Base-by-base conservation (phyloP, 2,329 filamentous ascomycete genomes). In the Seiridium unicorne region DNA sequence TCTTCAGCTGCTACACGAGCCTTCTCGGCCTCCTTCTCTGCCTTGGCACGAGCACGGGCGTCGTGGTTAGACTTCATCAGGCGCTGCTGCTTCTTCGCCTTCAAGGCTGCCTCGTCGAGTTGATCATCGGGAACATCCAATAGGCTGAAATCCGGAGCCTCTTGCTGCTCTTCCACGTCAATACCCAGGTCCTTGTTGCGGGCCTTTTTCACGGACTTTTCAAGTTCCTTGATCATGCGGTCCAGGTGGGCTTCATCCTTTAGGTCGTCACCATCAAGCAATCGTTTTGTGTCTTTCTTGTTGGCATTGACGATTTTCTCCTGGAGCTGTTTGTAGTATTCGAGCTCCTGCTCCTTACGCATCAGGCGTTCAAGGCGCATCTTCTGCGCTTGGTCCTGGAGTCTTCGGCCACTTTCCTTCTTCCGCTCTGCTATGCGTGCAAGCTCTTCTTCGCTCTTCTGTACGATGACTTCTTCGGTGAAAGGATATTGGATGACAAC, bases 371-470 rank as follows among this genome's bases (percentile, higher is more conserved):
- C 95, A 0, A 99, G 79, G 6, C 95, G 89, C 92, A 97, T 97
- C 76, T 97, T 98, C 8, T 94, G 94, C 0, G 95, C 95, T 75
- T 99, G 95, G 69, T 97, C 93, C 74, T 99, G 95, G 34, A 99
- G 73, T 51, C 96, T 84, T 64, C 95, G 84, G 0, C 95, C 95
- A 66, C 92, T 95, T 76, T 99, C 95, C 73, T 96, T 96, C 71
- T 96, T 92, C 72, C 94, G 90, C 79, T 99, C 95, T 9, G 94
- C 93, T 64, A 96, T 92, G 46, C 88, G 84, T 2, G 91, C 92
- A 13, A 99, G 83, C 73, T 99, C 95, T 73, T 98, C 95, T 70
- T 96, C 92, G 1, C 90, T 95, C 79, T 99, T 99, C 72, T 97
- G 91, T 0, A 93, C 77, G 1, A 97, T 81, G 3, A 98, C 81